Percentiles rank a stretch among this genome's conserved stretches.
These are phyloP conservation scores for Tolypocladium tropicale DNA, from an alignment of 2,329 filamentous ascomycete species.

Conservation along the genomic window DNA sequence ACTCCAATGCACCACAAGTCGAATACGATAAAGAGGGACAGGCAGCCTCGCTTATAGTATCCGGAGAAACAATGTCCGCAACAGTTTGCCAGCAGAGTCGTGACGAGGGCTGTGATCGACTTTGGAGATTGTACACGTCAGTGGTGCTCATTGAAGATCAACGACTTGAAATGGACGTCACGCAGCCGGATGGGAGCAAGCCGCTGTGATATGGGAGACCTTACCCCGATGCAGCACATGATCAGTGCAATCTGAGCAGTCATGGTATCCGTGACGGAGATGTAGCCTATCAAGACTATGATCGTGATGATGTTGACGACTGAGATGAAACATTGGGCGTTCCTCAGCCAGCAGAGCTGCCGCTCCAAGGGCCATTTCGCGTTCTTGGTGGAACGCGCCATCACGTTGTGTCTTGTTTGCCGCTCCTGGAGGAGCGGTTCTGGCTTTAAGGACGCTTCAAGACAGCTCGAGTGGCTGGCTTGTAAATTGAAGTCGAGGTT, in stretches of 20 bases:
- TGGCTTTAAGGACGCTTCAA: background rate
- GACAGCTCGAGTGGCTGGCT: background rate
- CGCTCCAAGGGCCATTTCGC: background rate
- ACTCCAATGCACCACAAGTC: background rate
- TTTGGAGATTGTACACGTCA: background rate
- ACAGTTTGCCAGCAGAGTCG: background rate
- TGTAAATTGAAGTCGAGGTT: too few relatives aligned
- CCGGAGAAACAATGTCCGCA: background rate
- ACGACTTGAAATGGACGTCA: background rate
- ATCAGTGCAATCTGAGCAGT: background rate
- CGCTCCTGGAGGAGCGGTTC: too few relatives aligned
- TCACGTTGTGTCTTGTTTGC: too few relatives aligned
- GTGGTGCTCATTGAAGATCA: background rate
- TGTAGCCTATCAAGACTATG: background rate
- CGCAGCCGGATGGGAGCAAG: background rate
- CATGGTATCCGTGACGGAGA: background rate
- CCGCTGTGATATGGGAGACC: background rate
- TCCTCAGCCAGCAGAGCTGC: background rate
- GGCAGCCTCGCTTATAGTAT: background rate
- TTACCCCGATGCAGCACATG: background rate
- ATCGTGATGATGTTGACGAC: background rate
- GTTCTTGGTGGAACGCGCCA: background rate
- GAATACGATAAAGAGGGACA: background rate
- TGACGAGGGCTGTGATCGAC: background rate
- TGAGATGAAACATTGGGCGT: background rate